These are phyloP conservation scores for Phylloporus rhodoxanthus DNA, from an alignment of 768 basidiomycete species.

Conservation along the genomic window DNA sequence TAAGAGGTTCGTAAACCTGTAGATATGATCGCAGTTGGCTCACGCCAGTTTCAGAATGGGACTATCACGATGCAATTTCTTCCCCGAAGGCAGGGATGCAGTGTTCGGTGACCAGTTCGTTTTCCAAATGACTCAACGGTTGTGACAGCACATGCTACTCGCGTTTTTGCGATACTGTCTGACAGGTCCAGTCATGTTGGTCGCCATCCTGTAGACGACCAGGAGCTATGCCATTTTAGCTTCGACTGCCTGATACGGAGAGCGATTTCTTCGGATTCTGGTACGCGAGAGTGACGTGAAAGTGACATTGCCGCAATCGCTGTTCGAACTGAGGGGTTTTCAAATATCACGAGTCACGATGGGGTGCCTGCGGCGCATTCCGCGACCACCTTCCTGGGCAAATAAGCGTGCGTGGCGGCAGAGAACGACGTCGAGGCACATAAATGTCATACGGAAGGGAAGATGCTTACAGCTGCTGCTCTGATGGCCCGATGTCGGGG, in stretches of 20 bases:
- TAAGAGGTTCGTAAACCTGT: constrained; percentile 16
- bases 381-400: constrained; percentile 19
- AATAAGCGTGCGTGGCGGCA: constrained; percentile 14
- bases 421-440: constrained; percentile 28
- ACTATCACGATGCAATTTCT: constrained; percentile 25
- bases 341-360: not conserved
- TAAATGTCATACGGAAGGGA: constrained; percentile 28
- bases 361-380: constrained; percentile 22
- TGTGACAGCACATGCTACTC: constrained; percentile 16
- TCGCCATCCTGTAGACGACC: not conserved
- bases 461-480: constrained; percentile 14
- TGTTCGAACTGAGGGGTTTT: too few species aligned
- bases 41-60: constrained; percentile 14
- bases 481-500: constrained; percentile 7
- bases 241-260: constrained; percentile 24
- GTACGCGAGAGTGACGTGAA: constrained; percentile 26
- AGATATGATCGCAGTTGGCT: not conserved
- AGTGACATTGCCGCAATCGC: constrained; percentile 18
- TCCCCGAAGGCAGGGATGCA: constrained; percentile 25
- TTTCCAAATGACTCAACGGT: constrained; percentile 19
- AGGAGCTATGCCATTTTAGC: constrained; percentile 10
- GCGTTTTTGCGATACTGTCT: too few species aligned
- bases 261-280: constrained; percentile 28
- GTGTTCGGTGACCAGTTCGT: constrained; percentile 29
- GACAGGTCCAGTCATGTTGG: too few species aligned